Percentiles rank a stretch among this genome's conserved stretches.
These are phyloP conservation scores for Poronia punctata DNA, from an alignment of 495 filamentous ascomycete species.

Conservation along the genomic window DNA sequence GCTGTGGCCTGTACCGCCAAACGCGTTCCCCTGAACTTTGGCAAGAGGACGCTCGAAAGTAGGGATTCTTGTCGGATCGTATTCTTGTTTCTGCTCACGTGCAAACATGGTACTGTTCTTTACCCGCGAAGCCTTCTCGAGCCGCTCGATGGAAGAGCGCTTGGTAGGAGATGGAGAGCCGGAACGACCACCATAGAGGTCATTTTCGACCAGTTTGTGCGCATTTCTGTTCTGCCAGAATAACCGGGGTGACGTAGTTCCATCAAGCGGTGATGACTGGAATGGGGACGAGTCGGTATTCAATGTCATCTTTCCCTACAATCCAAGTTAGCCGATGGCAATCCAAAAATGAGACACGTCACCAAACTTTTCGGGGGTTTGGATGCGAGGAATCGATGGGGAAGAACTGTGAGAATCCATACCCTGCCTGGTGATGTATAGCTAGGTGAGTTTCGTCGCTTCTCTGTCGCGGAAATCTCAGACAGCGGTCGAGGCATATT, in stretches of 20 bases:
- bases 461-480: conserved; percentile 51
- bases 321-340: conserved; percentile 18
- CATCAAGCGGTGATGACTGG: conserved; percentile 63
- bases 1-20: conserved; percentile 39
- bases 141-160: conserved; percentile 83
- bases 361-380: background rate
- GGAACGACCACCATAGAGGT: conserved; percentile 50
- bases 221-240: conserved; percentile 83
- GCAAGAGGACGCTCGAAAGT: conserved; percentile 73
- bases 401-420: conserved; percentile 20
- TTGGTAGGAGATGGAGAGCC: conserved; percentile 59
- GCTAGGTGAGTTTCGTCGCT: conserved; percentile 66
- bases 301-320: conserved; percentile 39
- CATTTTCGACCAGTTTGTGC: conserved; percentile 63
- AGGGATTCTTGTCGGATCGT: conserved; percentile 72
- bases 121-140: conserved; percentile 88
- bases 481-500: conserved; percentile 47
- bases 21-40: conserved; percentile 60
- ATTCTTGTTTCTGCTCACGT: conserved; percentile 80
- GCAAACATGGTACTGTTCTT: conserved; percentile 96
- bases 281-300: conserved; percentile 66
- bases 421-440: conserved; percentile 66
- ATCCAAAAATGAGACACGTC: conserved; percentile 6
- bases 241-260: conserved; percentile 62
- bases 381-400: background rate